Evolutionary conservation across 805 yeast genomes (phyloP).

Genomic region (Kodamaea leandrae): DNA sequence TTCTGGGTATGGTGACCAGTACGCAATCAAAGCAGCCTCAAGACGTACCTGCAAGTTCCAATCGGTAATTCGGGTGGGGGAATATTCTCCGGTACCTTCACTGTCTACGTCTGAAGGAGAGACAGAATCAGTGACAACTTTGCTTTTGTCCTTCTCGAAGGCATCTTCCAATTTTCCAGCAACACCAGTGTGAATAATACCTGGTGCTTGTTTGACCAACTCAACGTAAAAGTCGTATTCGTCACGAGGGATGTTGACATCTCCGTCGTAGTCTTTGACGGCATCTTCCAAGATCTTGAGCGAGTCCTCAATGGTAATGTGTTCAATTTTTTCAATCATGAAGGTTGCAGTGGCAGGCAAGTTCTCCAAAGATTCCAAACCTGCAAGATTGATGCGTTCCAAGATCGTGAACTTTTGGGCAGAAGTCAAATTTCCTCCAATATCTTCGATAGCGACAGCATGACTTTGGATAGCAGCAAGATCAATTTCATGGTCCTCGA

Average conservation of each 20-base stretch:
- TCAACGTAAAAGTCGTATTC: slow-evolving; percentile 32
- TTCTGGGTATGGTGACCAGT: slow-evolving; percentile 33
- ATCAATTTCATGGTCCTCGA: slow-evolving; percentile 11
- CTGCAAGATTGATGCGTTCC: slow-evolving; percentile 24
- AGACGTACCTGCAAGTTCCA: slow-evolving; percentile 19
- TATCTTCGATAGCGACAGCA: slow-evolving; percentile 21
- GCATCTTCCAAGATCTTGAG: slow-evolving; percentile 39
- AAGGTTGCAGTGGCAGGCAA: slow-evolving; percentile 29
- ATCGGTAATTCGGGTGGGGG: slow-evolving; percentile 11
- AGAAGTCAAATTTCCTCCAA: slow-evolving; percentile 22
- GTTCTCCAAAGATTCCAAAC: slow-evolving; percentile 26
- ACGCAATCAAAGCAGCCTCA: slow-evolving; percentile 20
- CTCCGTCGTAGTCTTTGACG: slow-evolving; percentile 41
- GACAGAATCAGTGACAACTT: background rate
- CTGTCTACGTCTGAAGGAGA: background rate
- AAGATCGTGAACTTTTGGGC: slow-evolving; percentile 28
- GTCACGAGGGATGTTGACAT: slow-evolving; percentile 44
- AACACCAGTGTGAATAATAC: slow-evolving; percentile 10
- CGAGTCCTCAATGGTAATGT: slow-evolving; percentile 36
- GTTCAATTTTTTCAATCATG: slow-evolving; percentile 29
- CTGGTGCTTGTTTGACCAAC: slow-evolving; percentile 11
- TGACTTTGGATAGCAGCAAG: slow-evolving; percentile 21
- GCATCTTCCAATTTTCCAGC: slow-evolving; percentile 1
- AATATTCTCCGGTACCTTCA: too few species aligned
- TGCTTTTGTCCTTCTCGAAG: background rate